Evolutionary conservation across 139 green algal species (phyloP).

Genomic region (Desmodesmus armatus): DNA sequence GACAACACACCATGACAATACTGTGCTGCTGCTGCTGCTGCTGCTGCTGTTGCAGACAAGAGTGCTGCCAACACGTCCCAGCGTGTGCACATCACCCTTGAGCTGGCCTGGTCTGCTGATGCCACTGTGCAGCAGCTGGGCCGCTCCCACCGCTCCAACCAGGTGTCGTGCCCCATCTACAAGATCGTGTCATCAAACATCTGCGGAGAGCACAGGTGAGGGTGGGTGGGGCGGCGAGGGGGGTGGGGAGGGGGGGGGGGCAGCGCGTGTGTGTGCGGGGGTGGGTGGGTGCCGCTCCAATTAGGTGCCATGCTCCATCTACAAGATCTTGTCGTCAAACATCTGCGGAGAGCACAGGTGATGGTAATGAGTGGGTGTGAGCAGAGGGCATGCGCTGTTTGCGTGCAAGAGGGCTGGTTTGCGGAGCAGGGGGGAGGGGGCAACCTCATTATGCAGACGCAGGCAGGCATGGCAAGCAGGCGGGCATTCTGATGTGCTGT

Average conservation of each 20-base stretch:
- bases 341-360: conserved; percentile 72
- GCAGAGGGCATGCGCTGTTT: no score
- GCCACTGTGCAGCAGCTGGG: conserved; percentile 87
- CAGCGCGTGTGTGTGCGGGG: no score
- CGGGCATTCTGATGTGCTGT: no score
- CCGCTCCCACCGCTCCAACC: conserved; percentile 77
- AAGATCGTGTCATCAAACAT: conserved; percentile 69
- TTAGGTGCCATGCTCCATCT: conserved; percentile 76
- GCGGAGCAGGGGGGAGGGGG: no score
- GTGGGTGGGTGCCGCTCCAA: conserved; percentile 65
- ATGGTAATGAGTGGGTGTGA: background rate
- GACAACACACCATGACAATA: no score
- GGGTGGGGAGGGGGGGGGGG: no score
- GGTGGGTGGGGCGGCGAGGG: no score
- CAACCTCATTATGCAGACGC: no score
- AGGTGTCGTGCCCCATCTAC: conserved; percentile 78
- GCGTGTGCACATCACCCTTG: conserved; percentile 71
- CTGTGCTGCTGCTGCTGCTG: no score
- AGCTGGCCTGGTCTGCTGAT: conserved; percentile 79
- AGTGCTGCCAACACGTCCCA: conserved; percentile 56
- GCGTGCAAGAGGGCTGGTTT: no score
- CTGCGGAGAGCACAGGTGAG: conserved; percentile 73
- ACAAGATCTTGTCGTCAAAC: conserved; percentile 72
- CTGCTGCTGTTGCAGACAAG: no score
- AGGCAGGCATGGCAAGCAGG: no score